Evolutionary conservation across 2,329 filamentous ascomycete genomes (phyloP).

Genomic region (Penicillium sp.): DNA sequence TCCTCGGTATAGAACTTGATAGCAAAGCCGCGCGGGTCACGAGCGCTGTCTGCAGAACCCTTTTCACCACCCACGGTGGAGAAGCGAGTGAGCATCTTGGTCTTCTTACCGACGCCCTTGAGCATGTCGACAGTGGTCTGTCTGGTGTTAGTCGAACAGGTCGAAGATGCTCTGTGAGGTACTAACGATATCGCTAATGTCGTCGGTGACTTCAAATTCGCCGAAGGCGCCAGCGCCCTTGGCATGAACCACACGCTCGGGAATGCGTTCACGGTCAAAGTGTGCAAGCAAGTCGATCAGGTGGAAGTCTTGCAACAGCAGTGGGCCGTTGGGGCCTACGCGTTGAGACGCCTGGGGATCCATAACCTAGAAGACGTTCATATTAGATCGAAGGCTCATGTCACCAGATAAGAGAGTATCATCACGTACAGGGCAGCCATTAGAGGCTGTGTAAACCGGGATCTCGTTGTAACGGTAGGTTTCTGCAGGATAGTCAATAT

Average conservation of each 20-base stretch:
- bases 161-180: background rate
- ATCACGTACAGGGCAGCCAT: slow-evolving; percentile 52
- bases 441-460: slow-evolving; percentile 60
- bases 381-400: slow-evolving; percentile 3
- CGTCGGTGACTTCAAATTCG: slow-evolving; percentile 48
- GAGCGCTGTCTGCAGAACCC: slow-evolving; percentile 68
- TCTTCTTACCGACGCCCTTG: slow-evolving; percentile 65
- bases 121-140: slow-evolving; percentile 49
- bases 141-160: background rate
- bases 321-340: slow-evolving; percentile 57
- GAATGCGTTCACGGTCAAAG: slow-evolving; percentile 43
- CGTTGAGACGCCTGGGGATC: slow-evolving; percentile 55
- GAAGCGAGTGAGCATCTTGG: slow-evolving; percentile 66
- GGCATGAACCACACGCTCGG: slow-evolving; percentile 45
- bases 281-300: slow-evolving; percentile 60
- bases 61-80: slow-evolving; percentile 74
- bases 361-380: slow-evolving; percentile 40
- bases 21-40: slow-evolving; percentile 71
- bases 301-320: slow-evolving; percentile 65
- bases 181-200: slow-evolving; percentile 50
- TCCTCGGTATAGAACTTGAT: slow-evolving; percentile 72
- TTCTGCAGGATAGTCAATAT: slow-evolving; percentile 22
- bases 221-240: slow-evolving; percentile 45
- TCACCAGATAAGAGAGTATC: background rate
- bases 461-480: slow-evolving; percentile 57